Evolutionary conservation across 2,329 filamentous ascomycete genomes (phyloP), one percentile per base, ranked within the genome.

Genomic region (Colletotrichum echinochloae): DNA sequence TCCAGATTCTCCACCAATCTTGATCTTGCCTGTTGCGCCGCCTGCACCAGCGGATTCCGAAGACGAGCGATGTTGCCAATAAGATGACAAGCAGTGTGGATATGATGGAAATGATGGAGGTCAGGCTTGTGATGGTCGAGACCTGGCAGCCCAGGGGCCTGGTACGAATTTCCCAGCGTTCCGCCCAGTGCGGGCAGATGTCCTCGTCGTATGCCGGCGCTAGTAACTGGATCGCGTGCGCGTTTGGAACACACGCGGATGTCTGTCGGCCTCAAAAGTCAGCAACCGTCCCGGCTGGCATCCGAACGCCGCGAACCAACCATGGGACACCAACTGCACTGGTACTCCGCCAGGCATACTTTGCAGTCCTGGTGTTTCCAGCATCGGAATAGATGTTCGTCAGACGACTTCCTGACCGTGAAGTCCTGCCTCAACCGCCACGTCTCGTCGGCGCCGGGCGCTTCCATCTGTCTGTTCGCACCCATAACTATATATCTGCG

Each of bases 271-370:
- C 28, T 30, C 7, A 16, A 48, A 46, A 51, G 52, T 59, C 46
- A 60, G 51, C 14, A 57, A 62, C 66, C 46, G 71, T 35, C 23
- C 60, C 26, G 33, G 62, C 41, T 33, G 30, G n/a, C 4, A 35
- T 23, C 46, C 11, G 23, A 30, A 48, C 14, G 59, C 51, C 48
- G 51, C 23, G 61, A 54, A 77, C 83, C 62, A 79, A 87, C 86
- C 75, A 83, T 86, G 23, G 86, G 85, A 76, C 85, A 88, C 86
- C 86, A 88, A 70, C 84, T 85, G 73, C 86, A 88, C 60, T 81
- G 77, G 5, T 80, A 72, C 26, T 80, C 73, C 46, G 73, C 72
- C 11, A 89, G 78, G 76, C 87, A 89, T 12, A 77, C 75, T 14
- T 77, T 76, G 74, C 87, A 89, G 48, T 83, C 81, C 74, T 87